phyloP scores from a whole-genome alignment of 371 early-diverging fungal species.

The Saksenaea oblongispora region DNA sequence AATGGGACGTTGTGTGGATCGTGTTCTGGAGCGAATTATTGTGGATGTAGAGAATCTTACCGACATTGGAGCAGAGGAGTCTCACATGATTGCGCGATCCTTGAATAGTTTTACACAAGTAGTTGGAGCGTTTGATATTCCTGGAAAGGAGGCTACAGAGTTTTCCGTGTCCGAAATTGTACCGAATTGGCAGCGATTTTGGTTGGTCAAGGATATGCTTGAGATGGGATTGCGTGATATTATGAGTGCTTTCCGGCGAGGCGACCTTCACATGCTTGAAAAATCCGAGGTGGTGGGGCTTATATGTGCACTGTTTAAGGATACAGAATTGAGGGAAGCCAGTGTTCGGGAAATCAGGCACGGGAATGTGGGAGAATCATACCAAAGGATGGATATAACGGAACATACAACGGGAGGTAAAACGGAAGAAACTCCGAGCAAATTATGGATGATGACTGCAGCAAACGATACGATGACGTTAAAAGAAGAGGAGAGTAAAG shows the following conservation, averaged over 20 bases:
- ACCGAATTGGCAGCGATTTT: slow-evolving; percentile 60
- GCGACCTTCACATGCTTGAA: slow-evolving; percentile 59
- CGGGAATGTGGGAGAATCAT: slow-evolving; percentile 1
- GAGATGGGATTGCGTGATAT: slow-evolving; percentile 73
- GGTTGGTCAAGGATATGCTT: slow-evolving; percentile 62
- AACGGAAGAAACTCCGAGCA: background rate
- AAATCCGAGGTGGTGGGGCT: slow-evolving; percentile 57
- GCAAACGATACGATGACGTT: background rate
- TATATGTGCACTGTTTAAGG: slow-evolving; percentile 71
- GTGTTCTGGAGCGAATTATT: slow-evolving; percentile 45
- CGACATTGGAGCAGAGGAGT: slow-evolving; percentile 76
- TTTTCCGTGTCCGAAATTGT: slow-evolving; percentile 36
- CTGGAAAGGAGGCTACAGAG: slow-evolving; percentile 40
- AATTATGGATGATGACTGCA: background rate
- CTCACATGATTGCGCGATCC: slow-evolving; percentile 55
- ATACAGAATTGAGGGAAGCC: slow-evolving; percentile 61
- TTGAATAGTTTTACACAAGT: slow-evolving; percentile 55
- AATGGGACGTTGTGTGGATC: slow-evolving; percentile 52
- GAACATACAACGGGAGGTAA: background rate
- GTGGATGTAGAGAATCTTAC: slow-evolving; percentile 52
- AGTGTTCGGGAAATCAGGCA: slow-evolving; percentile 65
- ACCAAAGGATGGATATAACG: background rate
- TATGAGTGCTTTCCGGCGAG: slow-evolving; percentile 59
- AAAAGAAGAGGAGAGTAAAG: background rate
- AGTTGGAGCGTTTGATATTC: slow-evolving; percentile 52